Conservation (phyloP, 2,329 filamentous ascomycete species). For the Stromatinia cepivora region DNA sequence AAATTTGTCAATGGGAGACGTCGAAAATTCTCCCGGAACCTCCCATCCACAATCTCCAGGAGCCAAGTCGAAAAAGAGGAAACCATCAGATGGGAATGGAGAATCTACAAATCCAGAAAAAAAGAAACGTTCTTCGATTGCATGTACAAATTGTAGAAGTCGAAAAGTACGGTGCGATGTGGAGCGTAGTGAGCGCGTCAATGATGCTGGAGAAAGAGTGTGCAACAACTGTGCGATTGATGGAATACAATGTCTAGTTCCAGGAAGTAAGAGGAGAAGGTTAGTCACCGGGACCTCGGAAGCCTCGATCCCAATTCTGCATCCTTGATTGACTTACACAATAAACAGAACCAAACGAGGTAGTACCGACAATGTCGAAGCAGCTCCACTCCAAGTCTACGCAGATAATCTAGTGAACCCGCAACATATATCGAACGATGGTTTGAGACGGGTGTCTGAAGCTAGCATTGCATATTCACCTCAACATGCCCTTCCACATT, state of each 20-base stretch:
- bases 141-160: constrained; percentile 83
- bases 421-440: constrained; percentile 34
- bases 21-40: not conserved
- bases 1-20: constrained; percentile 1
- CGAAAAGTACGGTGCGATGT: constrained; percentile 94
- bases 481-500: not conserved
- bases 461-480: not conserved
- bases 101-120: constrained; percentile 56
- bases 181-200: constrained; percentile 60
- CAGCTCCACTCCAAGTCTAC: not conserved
- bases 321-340: not conserved
- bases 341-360: constrained; percentile 11
- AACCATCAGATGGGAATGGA: constrained; percentile 32
- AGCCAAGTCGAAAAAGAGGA: constrained; percentile 32
- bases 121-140: constrained; percentile 84
- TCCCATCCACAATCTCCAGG: not conserved
- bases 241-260: constrained; percentile 52
- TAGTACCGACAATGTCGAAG: not conserved
- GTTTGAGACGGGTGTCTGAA: constrained; percentile 20
- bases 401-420: constrained; percentile 29
- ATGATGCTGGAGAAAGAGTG: constrained; percentile 35
- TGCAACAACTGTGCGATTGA: constrained; percentile 44
- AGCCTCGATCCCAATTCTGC: not conserved
- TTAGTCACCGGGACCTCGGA: constrained; percentile 35
- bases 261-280: constrained; percentile 68